These are phyloP conservation scores for Gryganskiella cystojenkinii DNA, from an alignment of 192 early-diverging fungal genomes.

Conservation along the genomic window DNA sequence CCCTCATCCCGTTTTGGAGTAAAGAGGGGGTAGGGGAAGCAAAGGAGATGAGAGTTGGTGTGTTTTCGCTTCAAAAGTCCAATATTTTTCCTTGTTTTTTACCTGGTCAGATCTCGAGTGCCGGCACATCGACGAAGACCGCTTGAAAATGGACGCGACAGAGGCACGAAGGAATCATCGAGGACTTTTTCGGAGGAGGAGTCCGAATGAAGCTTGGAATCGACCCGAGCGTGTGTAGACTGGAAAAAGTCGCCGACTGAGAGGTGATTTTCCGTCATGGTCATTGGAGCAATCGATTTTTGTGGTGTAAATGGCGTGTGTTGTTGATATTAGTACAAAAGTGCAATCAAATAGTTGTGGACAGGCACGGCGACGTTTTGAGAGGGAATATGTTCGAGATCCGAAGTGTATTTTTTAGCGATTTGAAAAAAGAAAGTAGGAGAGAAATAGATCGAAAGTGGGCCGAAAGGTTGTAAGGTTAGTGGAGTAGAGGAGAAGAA, in stretches of 20 bases:
- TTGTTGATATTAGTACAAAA: conserved; percentile 1
- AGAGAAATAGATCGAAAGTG: conserved; percentile 1
- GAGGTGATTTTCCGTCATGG: conserved; percentile 35
- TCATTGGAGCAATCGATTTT: conserved; percentile 17
- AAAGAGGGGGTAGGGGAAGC: background rate
- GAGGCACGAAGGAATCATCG: conserved; percentile 12
- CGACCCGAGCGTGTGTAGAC: conserved; percentile 37
- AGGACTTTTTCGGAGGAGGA: conserved; percentile 30
- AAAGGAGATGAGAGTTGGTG: background rate
- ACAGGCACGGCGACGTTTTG: no score
- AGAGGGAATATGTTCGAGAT: no score
- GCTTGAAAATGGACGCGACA: conserved; percentile 14
- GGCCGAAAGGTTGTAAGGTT: background rate
- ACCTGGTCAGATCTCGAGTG: conserved; percentile 49
- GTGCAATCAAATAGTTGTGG: no score
- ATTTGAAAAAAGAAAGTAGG: conserved; percentile 13
- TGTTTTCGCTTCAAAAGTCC: no score
- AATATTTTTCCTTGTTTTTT: background rate
- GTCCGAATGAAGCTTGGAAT: conserved; percentile 44
- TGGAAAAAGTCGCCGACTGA: conserved; percentile 30
- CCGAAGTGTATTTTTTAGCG: no score
- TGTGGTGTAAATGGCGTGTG: background rate
- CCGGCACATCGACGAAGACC: conserved; percentile 48
- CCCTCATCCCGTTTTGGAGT: no score
- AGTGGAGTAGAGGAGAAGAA: background rate